Percentiles rank a stretch among this genome's conserved stretches.
Conservation (phyloP, 2,329 filamentous ascomycete genomes). For the Aaosphaeria pasadenensis region DNA sequence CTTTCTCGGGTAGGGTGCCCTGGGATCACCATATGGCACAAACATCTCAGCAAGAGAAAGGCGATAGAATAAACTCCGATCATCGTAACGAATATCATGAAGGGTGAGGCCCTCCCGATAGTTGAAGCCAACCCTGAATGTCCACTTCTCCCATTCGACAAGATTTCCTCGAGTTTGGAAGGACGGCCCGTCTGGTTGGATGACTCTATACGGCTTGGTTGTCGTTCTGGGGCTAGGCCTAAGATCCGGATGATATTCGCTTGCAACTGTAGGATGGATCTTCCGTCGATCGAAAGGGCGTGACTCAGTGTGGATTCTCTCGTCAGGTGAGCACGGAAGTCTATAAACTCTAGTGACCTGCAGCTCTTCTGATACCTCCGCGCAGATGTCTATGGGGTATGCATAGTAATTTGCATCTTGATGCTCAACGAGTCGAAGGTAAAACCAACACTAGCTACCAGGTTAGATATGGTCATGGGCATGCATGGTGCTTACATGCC, state of each 20-base stretch:
- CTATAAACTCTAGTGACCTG: constrained; percentile 51
- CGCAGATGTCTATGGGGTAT: constrained; percentile 54
- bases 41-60: constrained; percentile 19
- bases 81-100: constrained; percentile 41
- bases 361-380: constrained; percentile 51
- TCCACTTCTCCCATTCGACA: constrained; percentile 45
- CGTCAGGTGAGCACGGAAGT: constrained; percentile 43
- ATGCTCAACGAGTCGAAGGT: constrained; percentile 37
- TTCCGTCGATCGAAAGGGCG: constrained; percentile 42
- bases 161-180: constrained; percentile 16
- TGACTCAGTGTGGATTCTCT: constrained; percentile 35
- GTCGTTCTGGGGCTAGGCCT: constrained; percentile 8
- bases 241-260: constrained; percentile 23
- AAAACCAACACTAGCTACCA: constrained; percentile 35
- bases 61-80: constrained; percentile 41
- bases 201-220: constrained; percentile 16
- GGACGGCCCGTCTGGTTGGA: constrained; percentile 23
- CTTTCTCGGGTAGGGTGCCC: constrained; percentile 40
- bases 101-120: constrained; percentile 44
- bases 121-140: constrained; percentile 44
- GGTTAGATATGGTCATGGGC: background rate
- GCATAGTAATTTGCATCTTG: constrained; percentile 57
- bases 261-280: constrained; percentile 28
- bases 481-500: constrained; percentile 9
- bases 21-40: constrained; percentile 1